These are phyloP conservation scores for Tolypocladium guangdongense DNA, from an alignment of 2,329 filamentous ascomycete species.

Conservation along the genomic window DNA sequence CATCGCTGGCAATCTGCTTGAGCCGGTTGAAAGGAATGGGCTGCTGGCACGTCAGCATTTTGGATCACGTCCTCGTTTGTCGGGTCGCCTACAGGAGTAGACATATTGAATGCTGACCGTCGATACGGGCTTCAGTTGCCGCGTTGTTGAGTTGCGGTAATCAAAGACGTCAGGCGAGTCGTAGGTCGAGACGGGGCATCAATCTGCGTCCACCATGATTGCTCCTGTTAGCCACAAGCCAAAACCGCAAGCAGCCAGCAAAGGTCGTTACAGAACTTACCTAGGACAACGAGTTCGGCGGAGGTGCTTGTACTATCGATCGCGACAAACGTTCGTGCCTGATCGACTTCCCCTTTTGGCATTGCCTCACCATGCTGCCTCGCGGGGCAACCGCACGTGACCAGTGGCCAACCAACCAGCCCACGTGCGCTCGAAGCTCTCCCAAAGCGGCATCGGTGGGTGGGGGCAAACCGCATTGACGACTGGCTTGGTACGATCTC, in stretches of 20 bases:
- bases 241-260: background rate
- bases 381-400: slow-evolving; percentile 18
- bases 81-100: slow-evolving; percentile 22
- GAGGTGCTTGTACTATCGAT: background rate
- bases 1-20: slow-evolving; percentile 76
- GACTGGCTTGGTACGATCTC: background rate
- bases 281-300: background rate
- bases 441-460: slow-evolving; percentile 1
- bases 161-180: slow-evolving; percentile 8
- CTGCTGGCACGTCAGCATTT: slow-evolving; percentile 30
- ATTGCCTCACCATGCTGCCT: slow-evolving; percentile 3
- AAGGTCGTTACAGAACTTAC: background rate
- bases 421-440: slow-evolving; percentile 17
- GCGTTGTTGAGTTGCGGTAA: slow-evolving; percentile 10
- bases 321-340: slow-evolving; percentile 9
- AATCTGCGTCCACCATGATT: background rate
- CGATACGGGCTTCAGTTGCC: background rate
- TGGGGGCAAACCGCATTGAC: background rate
- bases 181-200: background rate
- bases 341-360: slow-evolving; percentile 17
- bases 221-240: background rate
- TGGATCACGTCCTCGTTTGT: background rate
- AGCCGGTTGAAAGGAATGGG: slow-evolving; percentile 67
- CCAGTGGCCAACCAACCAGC: slow-evolving; percentile 13
- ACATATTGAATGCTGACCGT: slow-evolving; percentile 17